phyloP scores from a whole-genome alignment of 306 rosid genomes.

The apple (Malus domestica) region DNA sequence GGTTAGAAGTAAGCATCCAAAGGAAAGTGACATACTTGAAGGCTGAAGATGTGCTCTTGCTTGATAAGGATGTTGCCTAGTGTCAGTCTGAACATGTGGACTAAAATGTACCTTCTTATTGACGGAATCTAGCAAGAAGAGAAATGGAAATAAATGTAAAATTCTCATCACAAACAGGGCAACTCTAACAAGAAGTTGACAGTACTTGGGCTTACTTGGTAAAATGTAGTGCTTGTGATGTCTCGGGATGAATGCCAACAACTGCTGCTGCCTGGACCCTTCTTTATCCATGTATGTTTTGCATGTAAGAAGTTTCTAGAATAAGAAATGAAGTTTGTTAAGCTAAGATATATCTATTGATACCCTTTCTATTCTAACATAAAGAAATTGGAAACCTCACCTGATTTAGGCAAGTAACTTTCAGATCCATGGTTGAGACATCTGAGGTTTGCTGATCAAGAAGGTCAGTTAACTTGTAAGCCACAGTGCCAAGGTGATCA shows the following conservation, averaged over 20 bases:
- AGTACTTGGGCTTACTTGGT: slow-evolving; percentile 43
- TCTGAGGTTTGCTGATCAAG: slow-evolving; percentile 74
- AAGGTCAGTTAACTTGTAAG: slow-evolving; percentile 76
- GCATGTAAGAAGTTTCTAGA: slow-evolving; percentile 74
- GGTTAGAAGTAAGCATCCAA: background rate
- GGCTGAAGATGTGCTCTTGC: slow-evolving; percentile 51
- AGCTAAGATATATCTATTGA: slow-evolving; percentile 16
- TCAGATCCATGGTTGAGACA: slow-evolving; percentile 64
- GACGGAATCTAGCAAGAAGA: slow-evolving; percentile 37
- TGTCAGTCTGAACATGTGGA: slow-evolving; percentile 46
- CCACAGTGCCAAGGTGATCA: slow-evolving; percentile 98
- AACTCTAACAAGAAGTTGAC: slow-evolving; percentile 25
- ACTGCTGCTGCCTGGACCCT: slow-evolving; percentile 83
- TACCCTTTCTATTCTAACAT: slow-evolving; percentile 2
- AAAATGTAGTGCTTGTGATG: slow-evolving; percentile 92
- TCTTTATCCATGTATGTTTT: slow-evolving; percentile 64
- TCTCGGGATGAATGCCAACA: slow-evolving; percentile 69
- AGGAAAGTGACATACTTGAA: slow-evolving; percentile 46
- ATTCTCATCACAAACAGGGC: slow-evolving; percentile 3
- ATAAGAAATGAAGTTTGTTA: slow-evolving; percentile 22
- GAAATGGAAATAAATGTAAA: slow-evolving; percentile 14
- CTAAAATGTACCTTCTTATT: slow-evolving; percentile 81
- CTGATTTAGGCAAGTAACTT: slow-evolving; percentile 65
- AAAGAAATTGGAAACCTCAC: slow-evolving; percentile 26
- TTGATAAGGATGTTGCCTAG: slow-evolving; percentile 45